Evolutionary conservation across 116 monocot species (phyloP).

Genomic region (Iris pallida): DNA sequence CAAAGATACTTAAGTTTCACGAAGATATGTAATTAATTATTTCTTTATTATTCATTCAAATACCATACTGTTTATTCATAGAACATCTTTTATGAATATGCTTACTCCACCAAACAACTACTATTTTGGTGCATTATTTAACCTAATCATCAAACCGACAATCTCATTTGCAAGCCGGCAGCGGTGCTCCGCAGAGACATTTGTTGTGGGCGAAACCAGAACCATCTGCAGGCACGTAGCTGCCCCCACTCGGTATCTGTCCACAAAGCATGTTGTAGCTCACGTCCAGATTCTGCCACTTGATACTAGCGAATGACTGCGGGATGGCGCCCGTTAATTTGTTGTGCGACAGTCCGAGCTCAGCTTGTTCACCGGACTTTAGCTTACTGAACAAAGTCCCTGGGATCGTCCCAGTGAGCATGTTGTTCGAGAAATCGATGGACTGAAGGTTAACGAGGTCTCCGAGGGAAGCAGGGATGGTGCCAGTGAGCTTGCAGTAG

Average conservation of each 20-base stretch:
- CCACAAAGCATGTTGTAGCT: background rate
- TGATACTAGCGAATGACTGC: background rate
- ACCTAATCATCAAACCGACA: too few species aligned
- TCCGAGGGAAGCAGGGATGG: slow-evolving; percentile 1
- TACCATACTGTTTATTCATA: too few species aligned
- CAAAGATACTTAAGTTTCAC: too few species aligned
- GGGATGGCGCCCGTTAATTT: background rate
- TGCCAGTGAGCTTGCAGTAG: background rate
- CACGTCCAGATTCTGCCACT: background rate
- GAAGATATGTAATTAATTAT: too few species aligned
- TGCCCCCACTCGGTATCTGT: background rate
- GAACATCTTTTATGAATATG: too few species aligned
- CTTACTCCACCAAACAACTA: too few species aligned
- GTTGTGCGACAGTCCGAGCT: background rate
- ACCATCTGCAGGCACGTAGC: background rate
- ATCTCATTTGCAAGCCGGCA: slow-evolving; percentile 1
- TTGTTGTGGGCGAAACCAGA: background rate
- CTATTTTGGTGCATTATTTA: too few species aligned
- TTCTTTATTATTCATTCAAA: too few species aligned
- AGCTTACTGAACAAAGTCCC: slow-evolving; percentile 4
- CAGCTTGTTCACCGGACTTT: background rate
- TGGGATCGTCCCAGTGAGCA: background rate
- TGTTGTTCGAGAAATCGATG: background rate
- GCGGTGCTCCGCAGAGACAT: slow-evolving; percentile 6
- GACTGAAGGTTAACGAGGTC: background rate